Evolutionary conservation across 306 rosid genomes (phyloP), one percentile per base, ranked within the genome.

Genomic region (Prunus campanulata): DNA sequence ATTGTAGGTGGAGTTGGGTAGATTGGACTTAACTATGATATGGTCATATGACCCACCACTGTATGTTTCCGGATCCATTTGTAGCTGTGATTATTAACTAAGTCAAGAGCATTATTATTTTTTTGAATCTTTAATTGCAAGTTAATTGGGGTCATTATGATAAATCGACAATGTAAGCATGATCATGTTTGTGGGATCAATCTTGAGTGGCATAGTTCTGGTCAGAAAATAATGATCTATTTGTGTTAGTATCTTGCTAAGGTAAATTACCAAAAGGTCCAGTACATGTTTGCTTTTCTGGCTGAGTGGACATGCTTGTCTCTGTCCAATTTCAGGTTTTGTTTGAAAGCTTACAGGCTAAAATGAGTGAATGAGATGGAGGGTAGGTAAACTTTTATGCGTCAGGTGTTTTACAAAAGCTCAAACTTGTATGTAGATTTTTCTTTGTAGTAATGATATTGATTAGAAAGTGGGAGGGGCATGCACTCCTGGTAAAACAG

Each of bases 1-100:
- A 74, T 75, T 83, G 75, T 82, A 78, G 71, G 84, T 46, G 88
- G 65, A 68, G 89, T 81, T 82, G 24, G 88, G 81, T 86, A 32
- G 65, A 19, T 66, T 66, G 75, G 78, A 68, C 71, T 77, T 67
- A 29, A 77, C 77, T 57, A 12, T 69, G 50, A 67, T 51, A 65
- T 72, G 81, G 35, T 81, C 85, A 67, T 51, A 65, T 77, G 81
- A 48, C 85, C 82, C 67, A 66, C 81, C 30, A 16, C 82, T 72
- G 72, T 47, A 76, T 85, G 78, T 60, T 74, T 79, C 81, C 73
- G 68, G 74, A 74, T 70, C 74, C 30, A 44, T 75, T 86, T 64
- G 50, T 72, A 50, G 83, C 62, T 76, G 52, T 69, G 70, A 48
- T 61, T 57, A 69, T 11, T 5, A 19, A 39, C 50, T 54, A 66